Conservation (phyloP, 2,329 filamentous ascomycete species). For the Aspergillus pseudoglaucus region DNA sequence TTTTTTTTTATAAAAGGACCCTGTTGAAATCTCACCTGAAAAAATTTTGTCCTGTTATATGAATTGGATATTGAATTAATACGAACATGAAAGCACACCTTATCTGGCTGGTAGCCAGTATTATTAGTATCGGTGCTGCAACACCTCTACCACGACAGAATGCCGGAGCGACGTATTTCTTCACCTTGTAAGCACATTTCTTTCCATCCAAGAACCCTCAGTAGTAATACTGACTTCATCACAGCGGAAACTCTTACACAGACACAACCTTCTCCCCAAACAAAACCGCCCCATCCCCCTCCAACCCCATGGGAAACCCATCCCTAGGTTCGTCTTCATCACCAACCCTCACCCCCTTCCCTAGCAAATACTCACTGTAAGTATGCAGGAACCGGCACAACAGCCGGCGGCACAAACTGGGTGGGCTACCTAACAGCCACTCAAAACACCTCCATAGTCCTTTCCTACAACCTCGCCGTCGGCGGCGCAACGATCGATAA, state of each 20-base stretch:
- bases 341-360: background rate
- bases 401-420: conserved; percentile 48
- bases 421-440: conserved; percentile 44
- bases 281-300: conserved; percentile 44
- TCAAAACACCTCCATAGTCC: conserved; percentile 43
- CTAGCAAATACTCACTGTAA: background rate
- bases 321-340: conserved; percentile 17
- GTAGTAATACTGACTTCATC: conserved; percentile 21
- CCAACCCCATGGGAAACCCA: conserved; percentile 58
- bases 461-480: conserved; percentile 50
- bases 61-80: no score
- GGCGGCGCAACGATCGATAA: conserved; percentile 51
- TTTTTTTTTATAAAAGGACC: background rate
- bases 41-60: background rate
- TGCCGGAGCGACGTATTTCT: conserved; percentile 27
- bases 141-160: conserved; percentile 9
- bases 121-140: conserved; percentile 11
- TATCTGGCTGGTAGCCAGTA: conserved; percentile 6
- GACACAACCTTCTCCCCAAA: conserved; percentile 53
- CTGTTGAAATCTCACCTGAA: no score
- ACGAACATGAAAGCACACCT: conserved; percentile 6
- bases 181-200: conserved; percentile 32
- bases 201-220: background rate
- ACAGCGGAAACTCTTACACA: conserved; percentile 55
- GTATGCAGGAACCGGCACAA: conserved; percentile 42